These are phyloP conservation scores for Suhomyces coccinellae DNA, from an alignment of 1,139 yeast genomes.

Conservation along the genomic window DNA sequence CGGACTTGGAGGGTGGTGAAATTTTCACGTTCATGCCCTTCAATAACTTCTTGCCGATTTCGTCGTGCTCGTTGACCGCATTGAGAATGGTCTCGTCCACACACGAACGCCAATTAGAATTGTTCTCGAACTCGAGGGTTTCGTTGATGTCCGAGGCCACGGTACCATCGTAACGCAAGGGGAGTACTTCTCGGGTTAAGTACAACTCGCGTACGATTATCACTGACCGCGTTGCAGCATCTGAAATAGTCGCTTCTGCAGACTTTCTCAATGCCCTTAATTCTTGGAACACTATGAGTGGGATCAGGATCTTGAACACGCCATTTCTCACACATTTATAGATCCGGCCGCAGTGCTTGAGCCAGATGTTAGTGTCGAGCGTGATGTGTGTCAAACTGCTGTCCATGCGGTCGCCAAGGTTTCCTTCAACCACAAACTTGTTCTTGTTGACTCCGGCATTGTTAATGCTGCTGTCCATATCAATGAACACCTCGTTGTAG, in stretches of 20 bases:
- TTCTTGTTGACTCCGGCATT: constrained; percentile 4
- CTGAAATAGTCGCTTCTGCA: constrained; percentile 72
- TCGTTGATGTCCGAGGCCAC: constrained; percentile 56
- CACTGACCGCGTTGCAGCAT: constrained; percentile 79
- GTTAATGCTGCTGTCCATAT: constrained; percentile 4
- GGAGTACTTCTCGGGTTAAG: constrained; percentile 51
- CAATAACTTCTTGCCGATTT: constrained; percentile 39
- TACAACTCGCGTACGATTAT: constrained; percentile 69
- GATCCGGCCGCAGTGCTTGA: constrained; percentile 75
- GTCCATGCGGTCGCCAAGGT: constrained; percentile 54
- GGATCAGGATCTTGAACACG: constrained; percentile 59
- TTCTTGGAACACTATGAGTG: constrained; percentile 78
- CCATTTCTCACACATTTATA: constrained; percentile 67
- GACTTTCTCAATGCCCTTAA: constrained; percentile 71
- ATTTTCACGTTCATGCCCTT: constrained; percentile 36
- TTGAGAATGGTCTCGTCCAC: constrained; percentile 61
- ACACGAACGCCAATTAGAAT: constrained; percentile 63
- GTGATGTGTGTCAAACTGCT: constrained; percentile 59
- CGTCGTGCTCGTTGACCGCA: constrained; percentile 51
- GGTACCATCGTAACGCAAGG: constrained; percentile 57
- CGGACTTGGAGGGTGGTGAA: constrained; percentile 4
- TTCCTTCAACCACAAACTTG: constrained; percentile 29
- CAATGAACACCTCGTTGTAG: constrained; percentile 27
- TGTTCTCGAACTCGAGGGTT: constrained; percentile 60
- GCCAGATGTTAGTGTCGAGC: constrained; percentile 78